Evolutionary conservation across 2,329 filamentous ascomycete genomes (phyloP), one percentile per base, ranked within the genome.

Genomic region (Ophiognomonia clavigignenti-juglandacearum): DNA sequence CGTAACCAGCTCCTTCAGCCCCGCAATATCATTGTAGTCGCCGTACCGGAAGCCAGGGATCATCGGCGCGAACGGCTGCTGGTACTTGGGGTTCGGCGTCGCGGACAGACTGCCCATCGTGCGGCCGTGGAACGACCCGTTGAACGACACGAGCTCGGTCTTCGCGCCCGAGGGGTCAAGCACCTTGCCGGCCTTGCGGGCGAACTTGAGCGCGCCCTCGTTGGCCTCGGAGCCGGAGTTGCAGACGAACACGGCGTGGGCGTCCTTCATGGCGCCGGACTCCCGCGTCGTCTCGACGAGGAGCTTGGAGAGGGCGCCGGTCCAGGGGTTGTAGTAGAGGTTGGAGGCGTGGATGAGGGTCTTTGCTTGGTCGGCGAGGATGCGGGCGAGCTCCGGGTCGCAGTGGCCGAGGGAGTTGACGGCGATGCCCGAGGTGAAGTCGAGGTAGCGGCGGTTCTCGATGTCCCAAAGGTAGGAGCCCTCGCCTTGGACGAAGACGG

Each of bases 171-270:
- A 80, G 1, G 86, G 81, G 54, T 90, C 85, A 23, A 83, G 59
- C 9, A 81, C 72, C 66, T 92, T 92, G 58, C 90, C 91, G 19
- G 86, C 84, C 69, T 98, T 98, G 58, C 93, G 82, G 18, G 92
- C 87, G 60, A 98, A 97, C 67, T 98, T 98, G 65, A 98, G 86
- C 29, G 92, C 93, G 1, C 92, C 93, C 71, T 98, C 93, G 66
- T 98, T 98, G 62, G 93, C 93, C 70, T 98, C 93, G 51, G 87
- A 88, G 50, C 93, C 93, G 4, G 91, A 96, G 71, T 98, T 98
- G 73, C 89, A 96, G 55, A 98, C 79, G 63, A 98, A 98, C 3
- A 88, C 89, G 47, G 87, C 80, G 18, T 78, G 74, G 16, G 86
- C 89, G 60, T 85, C 80, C 57, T 86, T 81, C 86, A 97, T 96